Base-by-base conservation (phyloP, 1,284 basidiomycete genomes). In the Wallemia hederae region DNA sequence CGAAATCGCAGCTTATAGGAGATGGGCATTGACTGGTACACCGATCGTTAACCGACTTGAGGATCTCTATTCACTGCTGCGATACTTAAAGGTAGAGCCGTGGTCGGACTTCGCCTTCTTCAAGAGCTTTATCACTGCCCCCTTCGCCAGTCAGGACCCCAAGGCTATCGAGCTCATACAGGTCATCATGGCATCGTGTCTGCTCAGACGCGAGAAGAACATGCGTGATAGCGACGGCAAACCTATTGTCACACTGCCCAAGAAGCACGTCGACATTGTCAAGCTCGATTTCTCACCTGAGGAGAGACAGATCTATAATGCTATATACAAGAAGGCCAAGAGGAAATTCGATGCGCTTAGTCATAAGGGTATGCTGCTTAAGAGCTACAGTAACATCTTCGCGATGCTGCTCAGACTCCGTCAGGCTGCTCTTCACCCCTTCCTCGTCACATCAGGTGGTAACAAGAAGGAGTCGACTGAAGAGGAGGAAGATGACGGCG, bases 41-140 rank as follows among this genome's bases (percentile, higher is more conserved):
- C 92, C 92, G 0, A 97, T 98, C 63, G 88, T 97, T 62, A 98
- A 98, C 69, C 80, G 82, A 59, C 75, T 97, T 2, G 92, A 96
- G 63, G 91, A 97, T 67, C 73, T 98, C 5, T 91, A 85, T 66
- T 90, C 86, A 0, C 74, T 94, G 1, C 71, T 94, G 82, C 85
- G 62, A 66, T 81, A 69, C 9, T 11, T 49, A 2, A 58, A 66
- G 66, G 24, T 90, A 66, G 82, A 83, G 64, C 91, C 91, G 0
- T 96, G 91, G 91, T 85, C 85, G 14, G 80, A 83, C 66, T 85
- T 83, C 67, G 78, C 85, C 0, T 88, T 86, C 73, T 88, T 87
- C 74, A 79, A 24, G 63, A 85, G 83, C 27, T 91, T 92, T 67
- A 85, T 91, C 63, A 90, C 85, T 0, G 71, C 88, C 1, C 89